Conservation (phyloP, 1,284 basidiomycete species). For the Hymenochaete sp. region DNA sequence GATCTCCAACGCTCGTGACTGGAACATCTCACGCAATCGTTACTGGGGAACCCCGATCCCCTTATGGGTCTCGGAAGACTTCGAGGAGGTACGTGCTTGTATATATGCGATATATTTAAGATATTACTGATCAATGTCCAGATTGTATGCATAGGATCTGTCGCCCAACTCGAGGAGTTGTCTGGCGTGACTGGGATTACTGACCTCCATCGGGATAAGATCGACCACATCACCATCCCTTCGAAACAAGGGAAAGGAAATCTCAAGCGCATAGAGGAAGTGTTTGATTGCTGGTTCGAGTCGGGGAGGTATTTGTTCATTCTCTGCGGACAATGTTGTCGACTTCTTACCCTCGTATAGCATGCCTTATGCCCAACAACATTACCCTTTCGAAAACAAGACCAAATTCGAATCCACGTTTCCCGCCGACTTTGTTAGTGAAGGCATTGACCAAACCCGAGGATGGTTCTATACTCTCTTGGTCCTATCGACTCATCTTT, state of each 20-base stretch:
- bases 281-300: conserved; percentile 99
- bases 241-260: conserved; percentile 84
- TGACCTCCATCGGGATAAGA: conserved; percentile 93
- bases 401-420: conserved; percentile 79
- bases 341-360: conserved; percentile 32
- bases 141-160: conserved; percentile 85
- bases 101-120: neutral
- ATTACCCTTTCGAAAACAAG: conserved; percentile 98
- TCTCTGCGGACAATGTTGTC: neutral
- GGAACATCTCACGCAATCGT: conserved; percentile 98
- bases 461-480: conserved; percentile 99
- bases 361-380: conserved; percentile 97
- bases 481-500: conserved; percentile 91
- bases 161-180: conserved; percentile 81
- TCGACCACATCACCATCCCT: conserved; percentile 95
- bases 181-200: conserved; percentile 82
- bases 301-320: conserved; percentile 72
- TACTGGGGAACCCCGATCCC: conserved; percentile 99
- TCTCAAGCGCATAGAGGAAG: conserved; percentile 87
- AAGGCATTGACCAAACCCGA: conserved; percentile 93
- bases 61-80: conserved; percentile 91
- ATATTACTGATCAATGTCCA: conserved; percentile 25
- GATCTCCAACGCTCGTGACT: conserved; percentile 95
- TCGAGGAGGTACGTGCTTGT: conserved; percentile 64
- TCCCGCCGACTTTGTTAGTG: conserved; percentile 97